Base-by-base conservation (phyloP, 768 basidiomycete species). In the Grammothele lineata region DNA sequence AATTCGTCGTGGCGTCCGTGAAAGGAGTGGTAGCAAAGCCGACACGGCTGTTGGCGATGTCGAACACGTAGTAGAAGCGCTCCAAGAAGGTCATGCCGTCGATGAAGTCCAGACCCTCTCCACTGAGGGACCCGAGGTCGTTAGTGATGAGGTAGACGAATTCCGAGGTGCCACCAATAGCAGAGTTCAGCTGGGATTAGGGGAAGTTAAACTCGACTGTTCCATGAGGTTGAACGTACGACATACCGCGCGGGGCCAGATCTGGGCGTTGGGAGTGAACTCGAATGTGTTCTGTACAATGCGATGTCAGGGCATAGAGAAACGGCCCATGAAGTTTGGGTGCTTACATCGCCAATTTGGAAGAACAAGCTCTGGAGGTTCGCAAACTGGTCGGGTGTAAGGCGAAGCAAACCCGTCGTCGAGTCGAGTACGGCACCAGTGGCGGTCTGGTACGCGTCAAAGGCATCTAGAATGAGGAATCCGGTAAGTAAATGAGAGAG, bases 181-280 rank as follows among this genome's bases (percentile, higher is more conserved):
- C 66, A 10, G 66, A 64, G 63, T 87, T 85, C 53, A 82, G 66
- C 80, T 55, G 45, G 25, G 21, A 12, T 32, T 3, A 24, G 9
- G 5, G 15, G 2, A 1, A 14, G 27, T 30, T 30, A 14, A 30
- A 30, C 27, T 14, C 27, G 7, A 7, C 8, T 7, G 27, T 7
- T 7, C 27, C 8, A 30, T 7, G 14, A 30, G 27, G 27, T 30
- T 30, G 27, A 7, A 30, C 27, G 27, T n/a, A n/a, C 30, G 1
- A 51, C 57, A 19, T 48, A 62, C 61, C 6, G 61, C 49, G 41
- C 52, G 75, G 0, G 81, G 83, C 80, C 82, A 86, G 45, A 79
- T 76, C 68, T 87, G 84, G 1, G 80, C 83, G 53, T 84, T 81
- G 8, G 78, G 62, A 2, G 77, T 79, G 47, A 86, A 56, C 59